Evolutionary conservation across 2,329 filamentous ascomycete species (phyloP), one percentile per base, ranked within the genome.

Genomic region (Aspergillus sp.): DNA sequence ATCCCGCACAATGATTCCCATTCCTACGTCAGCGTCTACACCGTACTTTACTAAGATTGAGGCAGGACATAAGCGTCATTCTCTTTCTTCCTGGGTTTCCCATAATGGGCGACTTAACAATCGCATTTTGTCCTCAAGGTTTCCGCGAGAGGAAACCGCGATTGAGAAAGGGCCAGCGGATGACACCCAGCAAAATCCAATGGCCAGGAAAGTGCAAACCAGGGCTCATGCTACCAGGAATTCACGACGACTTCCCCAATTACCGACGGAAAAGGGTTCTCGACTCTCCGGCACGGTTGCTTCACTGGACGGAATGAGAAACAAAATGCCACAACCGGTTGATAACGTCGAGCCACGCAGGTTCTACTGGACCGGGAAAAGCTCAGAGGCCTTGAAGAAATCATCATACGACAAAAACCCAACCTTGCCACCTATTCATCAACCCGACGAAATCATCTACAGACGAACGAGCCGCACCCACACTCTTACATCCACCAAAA

Each of bases 41-140:
- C 17, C 20, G 5, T n/a, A 15, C n/a, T 20, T 45, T 37, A n/a
- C 44, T 44, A 41, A 19, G 12, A 32, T 20, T 44, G 32, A 43
- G 43, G 39, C 46, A 41, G 49, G 19, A 25, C 32, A 19, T 46
- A 47, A 17, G 44, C 39, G 12, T 41, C 48, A 17, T 20, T 43
- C 17, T 50, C 46, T 22, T 20, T 9, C 41, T n/a, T 9, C 41
- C 19, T n/a, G 5, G 15, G 10, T 10, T 10, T 22, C 37, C 17
- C 37, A 22, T 3, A 39, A 39, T 39, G 37, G 37, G 22, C 37
- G 37, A 19, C 37, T 12, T 13, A 12, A 10, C 17, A 39, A 7
- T 6, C 37, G 37, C 10, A 17, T 12, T 19, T 15, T 39, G 15
- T 20, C 37, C 13, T 22, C 37, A 2, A 39, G 37, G 19, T 12